Conservation (phyloP, 192 early-diverging fungal species). For the Rhizophagus clarus region DNA sequence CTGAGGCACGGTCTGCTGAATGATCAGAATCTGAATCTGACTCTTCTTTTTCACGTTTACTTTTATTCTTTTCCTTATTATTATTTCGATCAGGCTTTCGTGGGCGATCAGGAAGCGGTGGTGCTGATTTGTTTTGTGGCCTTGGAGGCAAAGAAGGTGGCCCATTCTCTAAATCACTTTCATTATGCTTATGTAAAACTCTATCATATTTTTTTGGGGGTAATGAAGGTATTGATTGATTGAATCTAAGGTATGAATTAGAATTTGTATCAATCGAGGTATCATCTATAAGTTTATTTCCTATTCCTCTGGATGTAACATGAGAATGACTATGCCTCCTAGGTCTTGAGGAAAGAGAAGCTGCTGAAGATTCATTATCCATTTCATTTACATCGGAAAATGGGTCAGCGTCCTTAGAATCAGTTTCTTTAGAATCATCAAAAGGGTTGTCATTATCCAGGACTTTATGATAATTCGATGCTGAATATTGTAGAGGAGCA, state of each 20-base stretch:
- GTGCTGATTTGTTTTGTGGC: not conserved
- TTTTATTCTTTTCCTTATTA: conserved; percentile 18
- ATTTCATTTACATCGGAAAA: conserved; percentile 27
- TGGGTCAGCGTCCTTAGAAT: conserved; percentile 12
- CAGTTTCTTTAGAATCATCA: conserved; percentile 20
- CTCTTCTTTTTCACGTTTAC: not conserved
- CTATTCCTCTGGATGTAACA: not conserved
- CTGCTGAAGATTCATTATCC: not conserved
- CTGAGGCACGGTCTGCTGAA: conserved; percentile 26
- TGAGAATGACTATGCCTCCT: not conserved
- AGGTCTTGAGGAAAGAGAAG: not conserved
- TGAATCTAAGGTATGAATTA: not conserved
- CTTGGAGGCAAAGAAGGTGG: not conserved
- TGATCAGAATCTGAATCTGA: conserved; percentile 12
- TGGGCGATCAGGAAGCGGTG: conserved; percentile 34
- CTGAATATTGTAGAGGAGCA: not conserved
- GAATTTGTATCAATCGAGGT: not conserved
- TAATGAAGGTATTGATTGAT: not conserved
- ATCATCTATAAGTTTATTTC: not conserved
- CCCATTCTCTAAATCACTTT: not conserved
- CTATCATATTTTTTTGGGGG: not conserved
- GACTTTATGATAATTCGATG: not conserved
- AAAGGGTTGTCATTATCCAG: conserved; percentile 13
- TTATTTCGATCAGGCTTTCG: conserved; percentile 26
- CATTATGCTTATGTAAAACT: not conserved